Base-by-base conservation (phyloP, 2,329 filamentous ascomycete genomes). In the Neodidymelliopsis sp. region DNA sequence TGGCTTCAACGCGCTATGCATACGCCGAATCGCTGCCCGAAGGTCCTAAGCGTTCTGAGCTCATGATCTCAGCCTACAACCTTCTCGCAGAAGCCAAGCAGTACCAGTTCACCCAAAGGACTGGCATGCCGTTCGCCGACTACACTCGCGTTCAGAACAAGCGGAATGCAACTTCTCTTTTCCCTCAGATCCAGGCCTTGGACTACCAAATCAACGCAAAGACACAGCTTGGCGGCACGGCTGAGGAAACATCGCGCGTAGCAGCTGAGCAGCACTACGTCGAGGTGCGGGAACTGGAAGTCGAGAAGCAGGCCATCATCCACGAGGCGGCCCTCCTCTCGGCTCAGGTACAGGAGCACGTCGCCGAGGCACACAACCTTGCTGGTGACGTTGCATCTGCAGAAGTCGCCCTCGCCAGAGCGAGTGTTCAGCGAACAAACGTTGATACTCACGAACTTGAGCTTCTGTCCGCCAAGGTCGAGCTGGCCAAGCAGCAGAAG, bases 1-100 rank as follows among this genome's bases (percentile, higher is more conserved):
- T 59, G 18, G 65, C 63, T 6, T 45, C 54, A 19, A 50, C 49
- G 10, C 66, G 63, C 27, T 65, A 65, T 30, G 45, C 49, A 13
- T 43, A 57, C 28, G 66, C 65, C 11, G 48, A 61, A 11, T 42
- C 56, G 2, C 56, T 68, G 2, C 55, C 62, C 11, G 41, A 53
- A 24, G 50, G 57, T 20, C 50, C 49, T 15, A 48, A 61, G 36
- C 64, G 62, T 40, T 47, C 46, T 5, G 49, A 49, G 7, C 56
- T 65, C 19, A 59, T 44, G 12, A 45, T 66, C 16, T 65, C 64
- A 10, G 63, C 64, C 5, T 69, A 65, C 54, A 54, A 56, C 16
- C 60, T 69, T 19, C 61, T 67, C 15, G 60, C 66, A 23, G 65
- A 68, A 43, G 65, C 65, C 22, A 66, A 63, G 22, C 54, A 67